phyloP scores from a whole-genome alignment of 441 rosid species.

The Erysimum pusillum region DNA sequence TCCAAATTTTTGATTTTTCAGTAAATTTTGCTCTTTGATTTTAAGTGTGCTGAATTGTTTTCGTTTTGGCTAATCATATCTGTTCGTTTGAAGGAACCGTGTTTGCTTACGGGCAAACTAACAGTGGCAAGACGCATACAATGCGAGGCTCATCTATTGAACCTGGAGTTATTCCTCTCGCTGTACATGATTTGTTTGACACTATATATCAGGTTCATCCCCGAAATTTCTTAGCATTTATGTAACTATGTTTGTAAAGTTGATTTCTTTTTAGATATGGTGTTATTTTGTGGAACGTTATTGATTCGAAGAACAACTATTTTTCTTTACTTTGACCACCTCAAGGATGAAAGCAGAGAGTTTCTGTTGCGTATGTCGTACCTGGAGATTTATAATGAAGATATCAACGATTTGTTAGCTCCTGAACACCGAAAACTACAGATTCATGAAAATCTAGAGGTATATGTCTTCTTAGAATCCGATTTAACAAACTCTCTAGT shows the following conservation, averaged over 20 bases:
- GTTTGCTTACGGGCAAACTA: conserved; percentile 97
- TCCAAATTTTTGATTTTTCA: conserved; percentile 23
- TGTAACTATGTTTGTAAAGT: neutral
- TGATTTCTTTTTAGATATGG: conserved; percentile 9
- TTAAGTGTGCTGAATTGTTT: neutral
- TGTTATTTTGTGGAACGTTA: conserved; percentile 18
- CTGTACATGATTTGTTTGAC: conserved; percentile 76
- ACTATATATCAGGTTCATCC: conserved; percentile 69
- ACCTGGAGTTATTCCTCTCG: conserved; percentile 90
- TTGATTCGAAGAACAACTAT: neutral
- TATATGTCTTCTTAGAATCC: conserved; percentile 31
- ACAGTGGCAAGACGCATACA: conserved; percentile 95
- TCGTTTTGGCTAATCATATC: conserved; percentile 13
- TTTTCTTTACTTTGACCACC: conserved; percentile 13
- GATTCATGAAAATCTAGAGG: conserved; percentile 93
- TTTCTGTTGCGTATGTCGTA: conserved; percentile 95
- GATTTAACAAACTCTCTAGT: neutral
- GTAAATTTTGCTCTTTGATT: neutral
- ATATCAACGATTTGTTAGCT: conserved; percentile 86
- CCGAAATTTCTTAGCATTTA: neutral
- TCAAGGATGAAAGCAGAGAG: conserved; percentile 80
- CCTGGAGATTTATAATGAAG: conserved; percentile 96
- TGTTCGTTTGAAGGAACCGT: conserved; percentile 75
- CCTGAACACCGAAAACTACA: conserved; percentile 95
- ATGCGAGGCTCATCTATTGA: conserved; percentile 89